phyloP scores from a whole-genome alignment of 257 asterid species.

The Avicennia marina region DNA sequence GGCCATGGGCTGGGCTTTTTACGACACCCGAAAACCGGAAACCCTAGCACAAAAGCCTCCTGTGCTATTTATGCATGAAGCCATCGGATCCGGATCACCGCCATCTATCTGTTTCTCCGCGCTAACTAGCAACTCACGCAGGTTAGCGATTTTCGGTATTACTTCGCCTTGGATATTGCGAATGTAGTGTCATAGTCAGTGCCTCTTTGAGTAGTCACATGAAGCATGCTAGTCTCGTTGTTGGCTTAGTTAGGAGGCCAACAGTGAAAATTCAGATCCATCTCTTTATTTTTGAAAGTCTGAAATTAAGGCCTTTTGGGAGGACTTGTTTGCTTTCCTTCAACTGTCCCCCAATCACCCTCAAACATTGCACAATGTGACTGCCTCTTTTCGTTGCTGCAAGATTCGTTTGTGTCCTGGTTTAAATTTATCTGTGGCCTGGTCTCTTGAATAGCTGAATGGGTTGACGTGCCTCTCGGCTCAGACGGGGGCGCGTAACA shows the following conservation, averaged over 20 bases:
- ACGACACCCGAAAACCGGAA: too few species aligned
- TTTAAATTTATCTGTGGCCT: not conserved
- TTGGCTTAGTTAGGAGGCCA: conserved; percentile 43
- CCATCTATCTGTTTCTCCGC: too few species aligned
- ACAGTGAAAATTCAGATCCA: conserved; percentile 1
- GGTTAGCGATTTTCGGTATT: too few species aligned
- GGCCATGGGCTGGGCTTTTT: too few species aligned
- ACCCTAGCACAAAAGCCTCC: too few species aligned
- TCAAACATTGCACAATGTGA: conserved; percentile 5
- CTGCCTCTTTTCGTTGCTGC: too few species aligned
- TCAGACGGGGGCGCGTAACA: conserved; percentile 37
- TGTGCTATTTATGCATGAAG: too few species aligned
- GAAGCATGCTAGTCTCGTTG: conserved; percentile 20
- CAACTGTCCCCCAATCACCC: conserved; percentile 23
- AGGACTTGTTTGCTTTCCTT: conserved; percentile 3
- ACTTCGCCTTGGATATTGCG: too few species aligned
- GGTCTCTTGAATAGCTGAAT: conserved; percentile 29
- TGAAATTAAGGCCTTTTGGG: conserved; percentile 11
- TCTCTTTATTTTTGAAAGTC: not conserved
- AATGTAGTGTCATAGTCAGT: too few species aligned
- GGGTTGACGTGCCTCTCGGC: conserved; percentile 20
- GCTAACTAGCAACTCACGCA: too few species aligned
- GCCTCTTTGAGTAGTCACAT: conserved; percentile 43
- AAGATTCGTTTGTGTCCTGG: not conserved
- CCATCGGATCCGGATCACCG: too few species aligned